Percentiles rank a stretch among this genome's conserved stretches.
phyloP scores from a whole-genome alignment of 495 filamentous ascomycete species.

The Chaetomium tenue region DNA sequence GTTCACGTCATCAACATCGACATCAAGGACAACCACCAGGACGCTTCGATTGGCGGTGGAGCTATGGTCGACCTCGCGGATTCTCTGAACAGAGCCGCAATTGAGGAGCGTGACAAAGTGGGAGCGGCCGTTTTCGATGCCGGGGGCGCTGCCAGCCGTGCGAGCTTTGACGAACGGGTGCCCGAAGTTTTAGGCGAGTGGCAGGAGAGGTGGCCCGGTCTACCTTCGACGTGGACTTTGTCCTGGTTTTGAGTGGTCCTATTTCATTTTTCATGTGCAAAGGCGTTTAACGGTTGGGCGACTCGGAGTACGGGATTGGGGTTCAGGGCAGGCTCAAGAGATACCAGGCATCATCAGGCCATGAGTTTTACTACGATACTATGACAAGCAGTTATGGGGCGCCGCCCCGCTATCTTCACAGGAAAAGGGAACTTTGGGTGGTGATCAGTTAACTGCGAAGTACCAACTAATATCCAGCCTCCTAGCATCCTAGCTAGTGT shows the following conservation, averaged over 20 bases:
- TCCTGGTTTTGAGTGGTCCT: constrained; percentile 73
- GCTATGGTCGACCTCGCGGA: constrained; percentile 92
- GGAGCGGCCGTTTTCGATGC: constrained; percentile 65
- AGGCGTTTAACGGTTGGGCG: constrained; percentile 11
- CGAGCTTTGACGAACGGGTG: constrained; percentile 86
- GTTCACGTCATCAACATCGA: constrained; percentile 98
- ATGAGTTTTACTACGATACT: neutral
- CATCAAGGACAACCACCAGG: constrained; percentile 97
- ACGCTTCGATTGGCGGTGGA: constrained; percentile 84
- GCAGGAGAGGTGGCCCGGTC: constrained; percentile 90
- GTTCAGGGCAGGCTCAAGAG: constrained; percentile 9
- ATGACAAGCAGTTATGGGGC: neutral
- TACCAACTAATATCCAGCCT: too few species aligned
- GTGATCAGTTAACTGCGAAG: neutral
- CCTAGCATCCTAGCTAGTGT: too few species aligned
- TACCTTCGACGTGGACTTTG: constrained; percentile 91
- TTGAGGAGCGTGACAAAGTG: constrained; percentile 65
- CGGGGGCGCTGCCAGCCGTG: constrained; percentile 62
- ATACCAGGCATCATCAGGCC: constrained; percentile 14
- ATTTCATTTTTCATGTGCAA: neutral
- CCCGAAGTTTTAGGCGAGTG: constrained; percentile 91
- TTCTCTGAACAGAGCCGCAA: constrained; percentile 77
- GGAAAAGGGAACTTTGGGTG: neutral
- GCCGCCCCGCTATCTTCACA: neutral
- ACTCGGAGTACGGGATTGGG: neutral